Evolutionary conservation across 495 filamentous ascomycete species (phyloP).

Genomic region (Cudoniella acicularis): DNA sequence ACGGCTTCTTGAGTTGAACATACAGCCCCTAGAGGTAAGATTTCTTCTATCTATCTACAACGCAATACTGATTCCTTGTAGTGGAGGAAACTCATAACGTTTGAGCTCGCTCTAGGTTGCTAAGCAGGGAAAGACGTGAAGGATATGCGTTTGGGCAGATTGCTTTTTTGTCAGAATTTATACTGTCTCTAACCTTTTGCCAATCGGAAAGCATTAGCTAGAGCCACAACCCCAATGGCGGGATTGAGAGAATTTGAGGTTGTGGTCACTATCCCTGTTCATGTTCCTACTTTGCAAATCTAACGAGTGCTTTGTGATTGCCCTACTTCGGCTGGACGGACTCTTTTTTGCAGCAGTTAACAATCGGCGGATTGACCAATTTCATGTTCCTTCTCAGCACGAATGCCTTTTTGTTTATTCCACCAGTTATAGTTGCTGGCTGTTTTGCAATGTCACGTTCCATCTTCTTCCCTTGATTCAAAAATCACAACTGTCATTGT

Average conservation of each 20-base stretch:
- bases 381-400: too few relatives aligned
- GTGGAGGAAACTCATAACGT: background rate
- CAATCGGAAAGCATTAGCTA: background rate
- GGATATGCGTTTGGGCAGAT: constrained; percentile 8
- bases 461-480: too few relatives aligned
- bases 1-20: constrained; percentile 49
- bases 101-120: background rate
- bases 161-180: constrained; percentile 9
- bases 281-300: background rate
- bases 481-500: too few relatives aligned
- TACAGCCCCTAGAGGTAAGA: constrained; percentile 16
- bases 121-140: background rate
- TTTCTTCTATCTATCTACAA: background rate
- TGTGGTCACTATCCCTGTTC: background rate
- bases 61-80: background rate
- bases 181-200: background rate
- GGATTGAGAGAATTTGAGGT: background rate
- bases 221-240: background rate
- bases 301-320: background rate
- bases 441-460: too few relatives aligned
- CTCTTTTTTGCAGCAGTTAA: too few relatives aligned
- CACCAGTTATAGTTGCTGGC: too few relatives aligned
- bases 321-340: too few relatives aligned
- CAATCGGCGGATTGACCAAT: too few relatives aligned
- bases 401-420: too few relatives aligned